Evolutionary conservation across 1,284 basidiomycete genomes (phyloP).

Genomic region (Xerocomus amazonicus): DNA sequence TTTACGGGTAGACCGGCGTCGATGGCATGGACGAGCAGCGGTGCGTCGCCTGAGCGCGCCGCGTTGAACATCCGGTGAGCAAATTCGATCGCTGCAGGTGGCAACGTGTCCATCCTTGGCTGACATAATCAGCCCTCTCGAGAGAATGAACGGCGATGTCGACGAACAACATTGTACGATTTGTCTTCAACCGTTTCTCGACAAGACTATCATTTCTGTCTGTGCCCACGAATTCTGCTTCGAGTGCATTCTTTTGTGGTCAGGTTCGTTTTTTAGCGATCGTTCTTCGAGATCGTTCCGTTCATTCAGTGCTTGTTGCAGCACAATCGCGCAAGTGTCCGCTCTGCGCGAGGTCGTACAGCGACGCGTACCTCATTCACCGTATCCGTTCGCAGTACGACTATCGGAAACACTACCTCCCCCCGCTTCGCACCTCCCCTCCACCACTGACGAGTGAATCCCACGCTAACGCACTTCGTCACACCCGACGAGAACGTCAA

Average conservation of each 20-base stretch:
- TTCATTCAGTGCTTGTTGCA: constrained; percentile 22
- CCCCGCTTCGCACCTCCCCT: constrained; percentile 58
- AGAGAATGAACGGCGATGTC: no score
- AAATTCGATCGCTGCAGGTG: constrained; percentile 58
- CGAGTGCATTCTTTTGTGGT: constrained; percentile 81
- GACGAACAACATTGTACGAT: constrained; percentile 55
- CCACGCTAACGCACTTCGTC: constrained; percentile 29
- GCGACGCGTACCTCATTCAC: constrained; percentile 72
- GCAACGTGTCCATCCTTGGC: constrained; percentile 19
- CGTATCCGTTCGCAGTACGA: constrained; percentile 72
- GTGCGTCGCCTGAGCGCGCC: constrained; percentile 59
- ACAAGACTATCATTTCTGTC: constrained; percentile 72
- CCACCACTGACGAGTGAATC: constrained; percentile 35
- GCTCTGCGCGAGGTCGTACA: constrained; percentile 73
- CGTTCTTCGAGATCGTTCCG: neutral
- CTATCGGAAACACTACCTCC: constrained; percentile 76
- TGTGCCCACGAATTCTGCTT: constrained; percentile 92
- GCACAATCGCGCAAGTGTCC: constrained; percentile 78
- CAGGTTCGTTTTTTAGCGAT: constrained; percentile 44
- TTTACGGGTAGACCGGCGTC: constrained; percentile 75
- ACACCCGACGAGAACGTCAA: constrained; percentile 44
- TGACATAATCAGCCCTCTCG: neutral
- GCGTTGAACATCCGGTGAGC: constrained; percentile 76
- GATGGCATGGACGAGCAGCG: constrained; percentile 55
- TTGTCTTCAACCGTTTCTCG: constrained; percentile 72